A percentile compares a stretch with the other conserved stretches of the same genome.
phyloP scores from a whole-genome alignment of 192 early-diverging fungal genomes.

The Funneliformis mosseae region DNA sequence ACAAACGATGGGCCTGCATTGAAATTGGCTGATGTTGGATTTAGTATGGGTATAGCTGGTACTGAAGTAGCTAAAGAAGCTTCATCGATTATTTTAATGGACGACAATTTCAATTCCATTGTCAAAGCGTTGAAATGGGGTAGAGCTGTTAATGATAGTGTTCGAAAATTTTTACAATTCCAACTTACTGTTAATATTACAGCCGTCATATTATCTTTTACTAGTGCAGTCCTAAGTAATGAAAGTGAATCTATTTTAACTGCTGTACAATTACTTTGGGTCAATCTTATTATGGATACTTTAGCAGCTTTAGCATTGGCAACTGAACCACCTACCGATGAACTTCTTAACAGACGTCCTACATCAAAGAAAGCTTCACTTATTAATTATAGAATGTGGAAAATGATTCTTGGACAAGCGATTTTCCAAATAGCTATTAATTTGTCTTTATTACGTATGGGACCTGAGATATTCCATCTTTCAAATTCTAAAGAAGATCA shows the following conservation, averaged over 20 bases:
- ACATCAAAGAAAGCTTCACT: conserved; percentile 72
- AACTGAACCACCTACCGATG: conserved; percentile 86
- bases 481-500: conserved; percentile 39
- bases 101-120: conserved; percentile 87
- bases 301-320: conserved; percentile 91
- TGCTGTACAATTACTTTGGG: conserved; percentile 92
- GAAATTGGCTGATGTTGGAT: conserved; percentile 88
- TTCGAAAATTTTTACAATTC: conserved; percentile 87
- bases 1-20: conserved; percentile 88
- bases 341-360: conserved; percentile 80
- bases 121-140: conserved; percentile 83
- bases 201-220: conserved; percentile 72
- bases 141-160: conserved; percentile 78
- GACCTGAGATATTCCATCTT: conserved; percentile 65
- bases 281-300: conserved; percentile 96
- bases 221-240: conserved; percentile 65
- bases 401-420: conserved; percentile 89
- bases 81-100: conserved; percentile 82
- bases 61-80: conserved; percentile 87
- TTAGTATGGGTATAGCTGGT: conserved; percentile 91
- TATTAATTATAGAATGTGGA: conserved; percentile 88
- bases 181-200: conserved; percentile 84
- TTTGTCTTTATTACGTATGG: conserved; percentile 60
- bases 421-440: conserved; percentile 86
- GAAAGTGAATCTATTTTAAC: conserved; percentile 75